phyloP scores from a whole-genome alignment of 352 stramenopile genomes.

The Discostella stelligera region DNA sequence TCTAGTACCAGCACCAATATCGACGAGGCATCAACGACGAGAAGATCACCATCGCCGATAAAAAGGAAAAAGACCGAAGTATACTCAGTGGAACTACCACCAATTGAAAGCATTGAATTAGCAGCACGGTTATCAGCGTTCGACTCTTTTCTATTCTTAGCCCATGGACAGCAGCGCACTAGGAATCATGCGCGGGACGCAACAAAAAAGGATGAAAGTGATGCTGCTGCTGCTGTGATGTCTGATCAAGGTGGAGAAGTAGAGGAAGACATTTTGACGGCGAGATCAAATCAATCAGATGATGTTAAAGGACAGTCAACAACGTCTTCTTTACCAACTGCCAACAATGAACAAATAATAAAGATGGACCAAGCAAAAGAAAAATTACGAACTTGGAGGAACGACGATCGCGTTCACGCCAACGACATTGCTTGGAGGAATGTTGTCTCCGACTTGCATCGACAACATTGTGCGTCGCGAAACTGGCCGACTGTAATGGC shows the following conservation, averaged over 20 bases:
- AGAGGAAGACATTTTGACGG: neutral
- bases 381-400: neutral
- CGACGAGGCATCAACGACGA: neutral
- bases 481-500: conserved; percentile 1
- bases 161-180: neutral
- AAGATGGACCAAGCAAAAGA: neutral
- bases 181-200: neutral
- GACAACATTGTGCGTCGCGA: neutral
- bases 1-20: neutral
- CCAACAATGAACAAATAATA: neutral
- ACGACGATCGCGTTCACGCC: neutral
- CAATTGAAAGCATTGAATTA: conserved; percentile 15
- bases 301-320: neutral
- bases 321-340: neutral
- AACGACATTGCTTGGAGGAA: neutral
- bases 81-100: conserved; percentile 1
- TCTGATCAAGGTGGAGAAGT: neutral
- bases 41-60: neutral
- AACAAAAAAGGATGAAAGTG: neutral
- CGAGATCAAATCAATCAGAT: neutral
- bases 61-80: conserved; percentile 5
- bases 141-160: conserved; percentile 9
- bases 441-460: neutral
- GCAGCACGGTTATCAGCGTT: conserved; percentile 9
- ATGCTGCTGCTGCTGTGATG: neutral